Evolutionary conservation across 169 alveolate genomes (phyloP).

Genomic region (Besnoitia besnoiti): DNA sequence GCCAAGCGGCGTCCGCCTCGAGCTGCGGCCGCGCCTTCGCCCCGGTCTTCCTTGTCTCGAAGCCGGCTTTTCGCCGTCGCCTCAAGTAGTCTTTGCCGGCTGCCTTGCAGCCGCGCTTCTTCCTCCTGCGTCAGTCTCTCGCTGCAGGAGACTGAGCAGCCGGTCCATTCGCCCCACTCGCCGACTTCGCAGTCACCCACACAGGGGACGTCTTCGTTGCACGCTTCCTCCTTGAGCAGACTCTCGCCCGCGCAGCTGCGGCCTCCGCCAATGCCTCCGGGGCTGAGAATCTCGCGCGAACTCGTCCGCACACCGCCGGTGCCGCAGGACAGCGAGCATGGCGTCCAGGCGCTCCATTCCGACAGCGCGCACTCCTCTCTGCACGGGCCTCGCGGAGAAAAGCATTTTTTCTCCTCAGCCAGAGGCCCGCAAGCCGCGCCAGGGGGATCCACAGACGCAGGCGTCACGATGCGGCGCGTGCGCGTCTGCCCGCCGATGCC

Average conservation of each 20-base stretch:
- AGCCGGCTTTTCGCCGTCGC: too few species aligned
- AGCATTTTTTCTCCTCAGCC: constrained; percentile 41
- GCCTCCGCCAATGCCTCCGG: constrained; percentile 57
- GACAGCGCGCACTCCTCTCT: constrained; percentile 72
- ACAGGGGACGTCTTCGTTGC: constrained; percentile 46
- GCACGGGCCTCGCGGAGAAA: constrained; percentile 64
- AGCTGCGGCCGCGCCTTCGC: background rate
- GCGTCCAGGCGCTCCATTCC: constrained; percentile 75
- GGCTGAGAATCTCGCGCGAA: constrained; percentile 35
- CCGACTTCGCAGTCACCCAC: constrained; percentile 72
- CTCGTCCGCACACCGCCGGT: constrained; percentile 59
- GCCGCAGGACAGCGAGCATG: constrained; percentile 75
- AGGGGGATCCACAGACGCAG: constrained; percentile 66
- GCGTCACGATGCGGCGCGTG: constrained; percentile 61
- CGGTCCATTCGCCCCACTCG: constrained; percentile 76
- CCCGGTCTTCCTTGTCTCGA: background rate
- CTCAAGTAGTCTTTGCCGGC: background rate
- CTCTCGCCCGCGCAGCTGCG: constrained; percentile 53
- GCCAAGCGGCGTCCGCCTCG: background rate
- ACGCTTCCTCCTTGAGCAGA: constrained; percentile 37
- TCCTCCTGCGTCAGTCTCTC: constrained; percentile 45
- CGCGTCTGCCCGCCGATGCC: constrained; percentile 68
- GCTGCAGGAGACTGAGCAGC: constrained; percentile 73
- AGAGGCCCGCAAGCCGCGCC: constrained; percentile 68
- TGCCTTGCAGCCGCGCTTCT: background rate